A percentile compares a stretch with the other conserved stretches of the same genome.
Conservation (phyloP, 352 stramenopile species). For the Phytophthora meadii region DNA sequence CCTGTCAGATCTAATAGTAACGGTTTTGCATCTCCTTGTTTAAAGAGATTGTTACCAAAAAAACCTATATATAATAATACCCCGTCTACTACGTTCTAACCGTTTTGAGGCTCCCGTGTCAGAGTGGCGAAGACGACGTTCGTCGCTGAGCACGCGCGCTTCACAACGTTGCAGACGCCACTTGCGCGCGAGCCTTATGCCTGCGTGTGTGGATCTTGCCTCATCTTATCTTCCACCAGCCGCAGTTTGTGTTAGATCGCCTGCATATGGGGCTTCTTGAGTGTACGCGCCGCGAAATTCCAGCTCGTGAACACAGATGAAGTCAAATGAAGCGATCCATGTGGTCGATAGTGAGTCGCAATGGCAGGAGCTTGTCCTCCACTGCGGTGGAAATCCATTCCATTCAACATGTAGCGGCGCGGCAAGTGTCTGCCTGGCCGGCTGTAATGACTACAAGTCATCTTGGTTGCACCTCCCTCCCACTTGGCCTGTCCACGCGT, state of each 20-base stretch:
- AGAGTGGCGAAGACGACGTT: constrained; percentile 2
- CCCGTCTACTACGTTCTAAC: background rate
- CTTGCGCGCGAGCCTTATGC: constrained; percentile 23
- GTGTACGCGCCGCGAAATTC: constrained; percentile 12
- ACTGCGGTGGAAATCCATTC: background rate
- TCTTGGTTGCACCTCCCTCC: constrained; percentile 12
- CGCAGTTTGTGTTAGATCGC: constrained; percentile 10
- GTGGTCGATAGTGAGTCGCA: background rate
- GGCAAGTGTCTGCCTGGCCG: constrained; percentile 17
- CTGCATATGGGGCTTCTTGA: constrained; percentile 8
- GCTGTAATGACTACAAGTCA: constrained; percentile 24
- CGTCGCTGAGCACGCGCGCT: constrained; percentile 16
- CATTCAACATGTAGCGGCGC: constrained; percentile 12
- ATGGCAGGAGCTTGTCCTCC: background rate
- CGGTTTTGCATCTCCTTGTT: background rate
- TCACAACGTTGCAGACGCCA: constrained; percentile 5
- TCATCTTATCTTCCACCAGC: constrained; percentile 34
- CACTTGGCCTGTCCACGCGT: constrained; percentile 25
- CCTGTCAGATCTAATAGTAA: constrained; percentile 18
- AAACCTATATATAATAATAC: constrained; percentile 5
- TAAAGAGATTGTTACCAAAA: background rate
- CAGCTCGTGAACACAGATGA: constrained; percentile 14
- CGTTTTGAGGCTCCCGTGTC: background rate
- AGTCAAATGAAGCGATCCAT: constrained; percentile 7
- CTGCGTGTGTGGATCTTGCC: constrained; percentile 14